Conservation (phyloP, 176 grass and related monocot species). For the Areca catechu region DNA sequence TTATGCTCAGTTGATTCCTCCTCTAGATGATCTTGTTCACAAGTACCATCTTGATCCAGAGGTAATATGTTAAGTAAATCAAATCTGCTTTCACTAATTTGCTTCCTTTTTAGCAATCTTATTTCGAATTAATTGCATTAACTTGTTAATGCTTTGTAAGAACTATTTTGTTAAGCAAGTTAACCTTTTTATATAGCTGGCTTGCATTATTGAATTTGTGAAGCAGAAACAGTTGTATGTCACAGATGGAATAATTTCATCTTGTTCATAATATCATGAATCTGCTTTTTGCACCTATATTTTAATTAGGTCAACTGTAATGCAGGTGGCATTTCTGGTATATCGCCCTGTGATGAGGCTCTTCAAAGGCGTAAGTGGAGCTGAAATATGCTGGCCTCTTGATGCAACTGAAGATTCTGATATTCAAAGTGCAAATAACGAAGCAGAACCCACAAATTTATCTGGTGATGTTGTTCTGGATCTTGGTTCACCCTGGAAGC, state of each 20-base stretch:
- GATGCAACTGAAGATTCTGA: not conserved
- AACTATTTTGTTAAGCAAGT: too few species aligned
- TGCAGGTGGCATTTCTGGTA: slow-evolving; percentile 97
- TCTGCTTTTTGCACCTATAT: too few species aligned
- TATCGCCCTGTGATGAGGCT: slow-evolving; percentile 98
- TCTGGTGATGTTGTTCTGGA: slow-evolving; percentile 66
- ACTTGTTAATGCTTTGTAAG: too few species aligned
- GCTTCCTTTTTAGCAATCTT: not conserved
- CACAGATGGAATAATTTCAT: too few species aligned
- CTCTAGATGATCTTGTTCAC: slow-evolving; percentile 73
- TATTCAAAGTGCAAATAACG: slow-evolving; percentile 37
- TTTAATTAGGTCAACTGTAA: slow-evolving; percentile 7
- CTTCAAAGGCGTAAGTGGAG: slow-evolving; percentile 53
- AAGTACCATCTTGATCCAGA: slow-evolving; percentile 96
- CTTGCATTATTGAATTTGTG: too few species aligned
- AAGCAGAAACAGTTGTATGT: too few species aligned
- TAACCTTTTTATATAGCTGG: too few species aligned
- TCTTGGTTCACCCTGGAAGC: slow-evolving; percentile 41
- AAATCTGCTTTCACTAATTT: slow-evolving; percentile 3
- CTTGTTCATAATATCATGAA: too few species aligned
- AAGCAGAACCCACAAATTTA: slow-evolving; percentile 56
- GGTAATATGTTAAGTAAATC: slow-evolving; percentile 26
- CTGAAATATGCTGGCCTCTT: slow-evolving; percentile 74
- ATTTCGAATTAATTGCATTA: too few species aligned
- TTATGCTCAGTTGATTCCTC: slow-evolving; percentile 77